These are phyloP conservation scores for Chytriomyces sp. DNA, from an alignment of 192 early-diverging fungal genomes.

Conservation along the genomic window DNA sequence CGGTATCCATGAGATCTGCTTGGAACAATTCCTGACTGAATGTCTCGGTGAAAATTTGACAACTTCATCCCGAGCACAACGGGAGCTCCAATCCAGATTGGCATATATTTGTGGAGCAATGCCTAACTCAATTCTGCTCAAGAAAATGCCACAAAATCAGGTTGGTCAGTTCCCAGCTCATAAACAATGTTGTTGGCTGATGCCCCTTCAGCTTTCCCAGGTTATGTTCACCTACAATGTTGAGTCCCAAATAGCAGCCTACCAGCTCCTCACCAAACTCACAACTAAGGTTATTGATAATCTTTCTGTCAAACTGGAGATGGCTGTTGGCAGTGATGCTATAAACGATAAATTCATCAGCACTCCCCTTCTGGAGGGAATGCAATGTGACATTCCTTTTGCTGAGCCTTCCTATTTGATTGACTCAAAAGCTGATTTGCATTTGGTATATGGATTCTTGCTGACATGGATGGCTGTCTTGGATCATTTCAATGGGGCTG, in stretches of 20 bases:
- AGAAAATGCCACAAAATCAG: conserved; percentile 21
- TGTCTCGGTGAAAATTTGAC: background rate
- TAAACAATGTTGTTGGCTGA: background rate
- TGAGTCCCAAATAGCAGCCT: conserved; percentile 39
- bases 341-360: background rate
- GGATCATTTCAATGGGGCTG: conserved; percentile 77
- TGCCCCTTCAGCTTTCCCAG: conserved; percentile 31
- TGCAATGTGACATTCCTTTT: conserved; percentile 26
- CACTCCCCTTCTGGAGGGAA: background rate
- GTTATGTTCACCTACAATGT: conserved; percentile 36
- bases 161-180: no score
- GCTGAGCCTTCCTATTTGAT: conserved; percentile 7
- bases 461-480: conserved; percentile 74
- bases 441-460: conserved; percentile 65
- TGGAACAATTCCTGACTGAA: conserved; percentile 13
- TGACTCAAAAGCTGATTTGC: conserved; percentile 27
- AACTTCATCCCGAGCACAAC: conserved; percentile 10
- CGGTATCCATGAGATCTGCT: conserved; percentile 10
- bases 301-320: conserved; percentile 44
- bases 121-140: conserved; percentile 27
- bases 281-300: conserved; percentile 37
- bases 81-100: conserved; percentile 23
- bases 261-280: conserved; percentile 34
- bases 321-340: conserved; percentile 10
- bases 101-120: conserved; percentile 26